A percentile compares a stretch with the other conserved stretches of the same genome.
Evolutionary conservation across 129 eudicot genomes (phyloP).

Genomic region (Escallonia herrerae): DNA sequence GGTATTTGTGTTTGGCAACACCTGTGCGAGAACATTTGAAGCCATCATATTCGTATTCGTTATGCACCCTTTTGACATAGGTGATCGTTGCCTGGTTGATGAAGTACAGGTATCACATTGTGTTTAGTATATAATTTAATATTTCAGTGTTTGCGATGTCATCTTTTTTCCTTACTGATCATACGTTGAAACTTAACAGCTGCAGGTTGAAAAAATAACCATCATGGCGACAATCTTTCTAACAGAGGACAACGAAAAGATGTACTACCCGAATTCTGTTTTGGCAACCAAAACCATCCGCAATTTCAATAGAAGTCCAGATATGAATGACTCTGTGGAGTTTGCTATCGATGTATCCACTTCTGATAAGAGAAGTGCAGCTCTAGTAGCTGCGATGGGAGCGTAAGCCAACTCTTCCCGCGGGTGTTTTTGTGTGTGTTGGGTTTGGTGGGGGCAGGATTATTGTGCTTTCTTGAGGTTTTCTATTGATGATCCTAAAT

Average conservation of each 20-base stretch:
- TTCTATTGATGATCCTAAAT: no score
- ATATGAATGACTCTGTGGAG: conserved; percentile 57
- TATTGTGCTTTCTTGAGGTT: no score
- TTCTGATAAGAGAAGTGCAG: conserved; percentile 41
- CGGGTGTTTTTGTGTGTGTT: no score
- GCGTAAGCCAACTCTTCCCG: conserved; percentile 28
- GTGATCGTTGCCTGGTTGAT: conserved; percentile 36
- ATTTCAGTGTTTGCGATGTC: neutral
- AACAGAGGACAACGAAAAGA: conserved; percentile 66
- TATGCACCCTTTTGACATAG: conserved; percentile 37
- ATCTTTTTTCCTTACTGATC: neutral
- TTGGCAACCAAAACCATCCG: conserved; percentile 64
- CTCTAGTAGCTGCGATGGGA: conserved; percentile 48
- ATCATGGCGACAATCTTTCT: conserved; percentile 57
- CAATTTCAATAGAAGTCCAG: conserved; percentile 76
- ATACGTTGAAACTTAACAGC: conserved; percentile 29
- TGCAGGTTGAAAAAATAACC: conserved; percentile 66
- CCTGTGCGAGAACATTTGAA: conserved; percentile 18
- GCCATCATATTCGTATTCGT: conserved; percentile 28
- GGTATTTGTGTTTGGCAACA: conserved; percentile 23
- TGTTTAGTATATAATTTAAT: neutral
- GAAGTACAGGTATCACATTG: conserved; percentile 21
- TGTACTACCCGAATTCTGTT: conserved; percentile 59
- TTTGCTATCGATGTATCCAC: conserved; percentile 64
- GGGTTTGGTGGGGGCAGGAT: no score